Evolutionary conservation across 2,329 filamentous ascomycete species (phyloP), one percentile per base, ranked within the genome.

Genomic region (Fusarium zealandicum): DNA sequence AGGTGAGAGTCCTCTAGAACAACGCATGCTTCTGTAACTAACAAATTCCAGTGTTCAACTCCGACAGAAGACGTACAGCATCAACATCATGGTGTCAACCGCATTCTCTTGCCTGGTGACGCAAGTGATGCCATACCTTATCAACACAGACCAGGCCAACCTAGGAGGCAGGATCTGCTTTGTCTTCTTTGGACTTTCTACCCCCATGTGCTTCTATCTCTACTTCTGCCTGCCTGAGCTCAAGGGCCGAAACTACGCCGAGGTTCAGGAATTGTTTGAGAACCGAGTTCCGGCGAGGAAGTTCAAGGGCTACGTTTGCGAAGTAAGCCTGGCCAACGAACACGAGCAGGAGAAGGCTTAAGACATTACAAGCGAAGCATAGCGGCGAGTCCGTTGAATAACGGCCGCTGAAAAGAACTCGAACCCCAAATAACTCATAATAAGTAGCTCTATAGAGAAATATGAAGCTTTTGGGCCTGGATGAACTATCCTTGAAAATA

Each of bases 151-250:
- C 12, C 56, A 72, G 42, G 68, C 70, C 17, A 71, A 72, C 39
- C 61, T 72, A 25, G 70, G 70, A 7, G 69, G 67, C 30, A 72
- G 71, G 49, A 66, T 73, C 16, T 65, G 63, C 41, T 73, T 73
- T 51, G 56, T 73, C 35, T 70, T 68, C 61, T 71, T 69, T 35
- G 70, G 53, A 22, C 48, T 58, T 9, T 71, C 70, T 20, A 40
- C 68, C 28, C 69, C 67, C 16, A 67, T 69, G 38, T 69, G 68
- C 27, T 41, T 68, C 16, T 75, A 69, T 57, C 32, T 76, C 10
- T 68, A 68, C 63, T 70, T 70, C 43, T 71, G 59, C 40, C 65
- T 75, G 70, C 78, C 78, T 6, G 70, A 73, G 55, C 69, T 69
- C 8, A 63, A 65, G 31, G 61, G 63, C 10, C 61, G 66, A 33